phyloP scores from a whole-genome alignment of 257 asterid species.

The Henckelia pumila region DNA sequence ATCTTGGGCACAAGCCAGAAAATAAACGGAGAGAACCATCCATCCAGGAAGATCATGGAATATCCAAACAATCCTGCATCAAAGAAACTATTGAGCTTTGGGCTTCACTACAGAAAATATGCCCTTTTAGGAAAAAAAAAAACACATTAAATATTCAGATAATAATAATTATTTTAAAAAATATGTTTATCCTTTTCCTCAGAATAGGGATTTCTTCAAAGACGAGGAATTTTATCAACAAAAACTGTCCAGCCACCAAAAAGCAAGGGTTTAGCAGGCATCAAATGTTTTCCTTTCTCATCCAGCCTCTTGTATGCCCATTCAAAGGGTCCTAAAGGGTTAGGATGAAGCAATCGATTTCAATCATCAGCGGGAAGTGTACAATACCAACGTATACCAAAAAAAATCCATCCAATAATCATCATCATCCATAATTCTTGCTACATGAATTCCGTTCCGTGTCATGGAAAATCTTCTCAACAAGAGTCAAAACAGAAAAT shows the following conservation, averaged over 20 bases:
- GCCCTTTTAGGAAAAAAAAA: slow-evolving; percentile 42
- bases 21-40: slow-evolving; percentile 88
- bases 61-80: slow-evolving; percentile 97
- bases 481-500: background rate
- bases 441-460: background rate
- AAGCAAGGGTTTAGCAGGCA: slow-evolving; percentile 2
- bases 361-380: background rate
- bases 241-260: slow-evolving; percentile 18
- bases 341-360: background rate
- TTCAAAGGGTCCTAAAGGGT: background rate
- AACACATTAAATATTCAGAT: slow-evolving; percentile 30
- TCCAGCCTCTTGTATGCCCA: too few species aligned
- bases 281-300: background rate
- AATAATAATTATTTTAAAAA: slow-evolving; percentile 25
- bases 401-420: too few species aligned
- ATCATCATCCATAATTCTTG: background rate
- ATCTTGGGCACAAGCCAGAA: slow-evolving; percentile 88
- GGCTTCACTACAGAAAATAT: slow-evolving; percentile 47
- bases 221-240: background rate
- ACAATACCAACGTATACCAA: background rate
- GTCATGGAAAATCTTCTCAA: background rate
- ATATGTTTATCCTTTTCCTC: slow-evolving; percentile 22
- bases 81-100: slow-evolving; percentile 91
- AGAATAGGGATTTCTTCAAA: slow-evolving; percentile 31
- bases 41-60: slow-evolving; percentile 88